phyloP scores from a whole-genome alignment of 345 rosid species.

The Rubroshorea leprosula region DNA sequence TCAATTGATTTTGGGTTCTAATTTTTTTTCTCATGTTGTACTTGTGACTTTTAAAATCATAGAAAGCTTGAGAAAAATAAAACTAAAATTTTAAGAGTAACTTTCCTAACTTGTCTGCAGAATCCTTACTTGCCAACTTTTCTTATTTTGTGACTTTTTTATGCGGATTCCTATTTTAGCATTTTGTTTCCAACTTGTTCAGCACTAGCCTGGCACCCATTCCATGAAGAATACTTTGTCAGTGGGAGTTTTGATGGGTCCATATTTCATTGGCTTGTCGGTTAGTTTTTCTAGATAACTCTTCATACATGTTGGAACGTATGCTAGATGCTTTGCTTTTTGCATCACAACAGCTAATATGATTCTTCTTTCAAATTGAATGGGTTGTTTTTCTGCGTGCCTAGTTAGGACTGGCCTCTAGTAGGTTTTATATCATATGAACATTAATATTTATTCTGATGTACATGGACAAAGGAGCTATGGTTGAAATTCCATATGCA shows the following conservation, averaged over 20 bases:
- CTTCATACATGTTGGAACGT: neutral
- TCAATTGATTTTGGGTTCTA: neutral
- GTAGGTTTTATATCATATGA: constrained; percentile 19
- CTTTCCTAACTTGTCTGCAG: neutral
- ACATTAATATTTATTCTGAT: constrained; percentile 16
- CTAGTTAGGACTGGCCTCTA: constrained; percentile 6
- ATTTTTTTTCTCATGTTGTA: neutral
- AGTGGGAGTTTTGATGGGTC: constrained; percentile 95
- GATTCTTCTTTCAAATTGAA: neutral
- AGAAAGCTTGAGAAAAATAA: neutral
- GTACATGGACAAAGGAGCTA: constrained; percentile 87
- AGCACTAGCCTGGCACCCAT: constrained; percentile 99
- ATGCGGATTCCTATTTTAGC: neutral
- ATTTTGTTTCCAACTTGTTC: constrained; percentile 10
- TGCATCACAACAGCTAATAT: neutral
- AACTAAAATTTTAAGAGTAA: no score
- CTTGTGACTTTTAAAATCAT: neutral
- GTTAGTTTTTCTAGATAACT: constrained; percentile 31
- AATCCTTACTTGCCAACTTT: neutral
- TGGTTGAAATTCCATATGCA: constrained; percentile 72
- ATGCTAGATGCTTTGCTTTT: neutral
- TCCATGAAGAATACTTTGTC: constrained; percentile 96
- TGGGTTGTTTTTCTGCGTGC: neutral
- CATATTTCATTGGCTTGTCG: constrained; percentile 94
- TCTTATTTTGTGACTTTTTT: neutral